Evolutionary conservation across 768 basidiomycete species (phyloP), one percentile per base, ranked within the genome.

Genomic region (Leccinum subtestaceum): DNA sequence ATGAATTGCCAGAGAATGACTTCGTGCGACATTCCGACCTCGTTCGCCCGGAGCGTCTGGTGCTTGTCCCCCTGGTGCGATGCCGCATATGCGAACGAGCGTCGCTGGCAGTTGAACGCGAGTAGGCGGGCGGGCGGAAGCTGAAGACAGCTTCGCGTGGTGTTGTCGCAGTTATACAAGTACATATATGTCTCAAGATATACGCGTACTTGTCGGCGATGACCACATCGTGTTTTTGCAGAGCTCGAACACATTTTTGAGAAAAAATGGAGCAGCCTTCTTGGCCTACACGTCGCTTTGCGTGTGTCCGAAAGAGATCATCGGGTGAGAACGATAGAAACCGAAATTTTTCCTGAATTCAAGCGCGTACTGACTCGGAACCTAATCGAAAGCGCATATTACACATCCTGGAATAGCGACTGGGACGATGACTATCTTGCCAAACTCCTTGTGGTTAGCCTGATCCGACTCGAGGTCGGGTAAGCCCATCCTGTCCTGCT

Each of bases 401-500:
- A 92, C 95, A 70, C 90, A 94, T 12, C 96, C 96, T 32, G 95
- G 96, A 46, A 98, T 81, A 8, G 93, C 96, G 19, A 98, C 75
- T 0, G 95, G 94, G 0, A 95, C 79, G 55, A 99, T 86, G 63
- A 98, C 78, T 1, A 88, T 93, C 77, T 95, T 95, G 31, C 80
- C 82, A 60, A 80, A 82, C 55, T 70, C 61, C 65, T 57, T n/a
- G n/a, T n/a, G n/a, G n/a, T n/a, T n/a, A n/a, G n/a, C n/a, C n/a
- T 60, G 11, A 19, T 48, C 40, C 15, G 43, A 8, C 40, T 61
- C 59, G n/a, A 58, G 55, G 49, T 65, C 74, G n/a, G n/a, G n/a
- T n/a, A n/a, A n/a, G n/a, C n/a, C n/a, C n/a, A n/a, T n/a, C n/a
- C n/a, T n/a, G n/a, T n/a, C n/a, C n/a, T n/a, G n/a, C n/a, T n/a